Percentiles rank a stretch among this genome's conserved stretches.
Conservation (phyloP, 2,329 filamentous ascomycete species). For the Nannizzia gypsea region DNA sequence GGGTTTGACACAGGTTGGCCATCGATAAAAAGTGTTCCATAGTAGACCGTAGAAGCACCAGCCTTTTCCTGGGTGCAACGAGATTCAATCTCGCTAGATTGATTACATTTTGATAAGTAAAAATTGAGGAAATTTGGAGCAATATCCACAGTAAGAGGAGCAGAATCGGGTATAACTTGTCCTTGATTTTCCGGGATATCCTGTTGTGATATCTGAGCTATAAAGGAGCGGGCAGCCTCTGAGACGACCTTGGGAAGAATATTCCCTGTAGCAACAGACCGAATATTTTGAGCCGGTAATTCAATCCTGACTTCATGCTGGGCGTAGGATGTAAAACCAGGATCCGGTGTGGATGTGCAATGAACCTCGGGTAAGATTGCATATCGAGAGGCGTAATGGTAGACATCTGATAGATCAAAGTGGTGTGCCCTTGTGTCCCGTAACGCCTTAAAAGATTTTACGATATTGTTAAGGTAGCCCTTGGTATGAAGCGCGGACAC, state of each 20-base stretch:
- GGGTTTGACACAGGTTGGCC: background rate
- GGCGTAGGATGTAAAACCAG: slow-evolving; percentile 16
- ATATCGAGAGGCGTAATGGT: slow-evolving; percentile 33
- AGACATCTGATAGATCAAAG: slow-evolving; percentile 22
- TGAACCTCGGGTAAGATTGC: slow-evolving; percentile 22
- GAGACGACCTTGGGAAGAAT: slow-evolving; percentile 23
- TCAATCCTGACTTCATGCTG: slow-evolving; percentile 20
- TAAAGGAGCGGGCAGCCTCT: slow-evolving; percentile 30
- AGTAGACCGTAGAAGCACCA: background rate
- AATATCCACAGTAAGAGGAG: background rate
- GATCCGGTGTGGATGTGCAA: slow-evolving; percentile 6
- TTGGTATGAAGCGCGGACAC: background rate
- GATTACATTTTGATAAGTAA: background rate
- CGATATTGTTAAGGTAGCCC: background rate
- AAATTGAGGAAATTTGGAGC: background rate
- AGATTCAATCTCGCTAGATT: background rate
- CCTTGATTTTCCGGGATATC: background rate
- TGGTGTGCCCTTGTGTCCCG: background rate
- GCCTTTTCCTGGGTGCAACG: background rate
- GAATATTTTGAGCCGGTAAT: slow-evolving; percentile 27
- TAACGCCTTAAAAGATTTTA: background rate
- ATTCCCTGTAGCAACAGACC: slow-evolving; percentile 20
- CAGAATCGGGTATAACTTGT: background rate
- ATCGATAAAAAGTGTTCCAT: slow-evolving; percentile 1
- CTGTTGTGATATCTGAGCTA: slow-evolving; percentile 15